Conservation (phyloP, 148 eudicot species). For the Vaccinium vitisidaea region DNA sequence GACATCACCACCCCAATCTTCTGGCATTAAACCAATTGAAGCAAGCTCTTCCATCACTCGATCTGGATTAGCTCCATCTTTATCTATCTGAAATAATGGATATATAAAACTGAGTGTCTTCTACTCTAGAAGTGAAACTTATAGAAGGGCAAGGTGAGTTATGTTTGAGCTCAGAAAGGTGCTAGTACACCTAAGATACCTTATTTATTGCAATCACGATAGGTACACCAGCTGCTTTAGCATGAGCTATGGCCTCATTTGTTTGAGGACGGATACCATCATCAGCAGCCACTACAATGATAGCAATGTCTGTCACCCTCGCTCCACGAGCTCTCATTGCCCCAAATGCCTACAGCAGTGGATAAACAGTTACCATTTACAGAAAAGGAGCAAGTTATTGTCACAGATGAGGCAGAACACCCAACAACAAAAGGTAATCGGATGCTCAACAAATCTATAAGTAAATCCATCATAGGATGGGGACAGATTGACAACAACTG, state of each 20-base stretch:
- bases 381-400: slow-evolving; percentile 4
- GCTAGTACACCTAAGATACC: slow-evolving; percentile 40
- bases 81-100: slow-evolving; percentile 64
- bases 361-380: slow-evolving; percentile 19
- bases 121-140: slow-evolving; percentile 1
- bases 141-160: neutral
- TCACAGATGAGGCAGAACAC: neutral
- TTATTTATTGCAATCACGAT: slow-evolving; percentile 90
- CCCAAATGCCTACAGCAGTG: slow-evolving; percentile 77
- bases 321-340: slow-evolving; percentile 99
- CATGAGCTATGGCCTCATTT: slow-evolving; percentile 97
- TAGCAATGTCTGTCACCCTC: slow-evolving; percentile 90
- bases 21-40: slow-evolving; percentile 83
- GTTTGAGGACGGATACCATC: slow-evolving; percentile 98
- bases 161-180: neutral
- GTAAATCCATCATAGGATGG: neutral
- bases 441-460: neutral
- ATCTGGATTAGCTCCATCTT: slow-evolving; percentile 97
- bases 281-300: slow-evolving; percentile 97
- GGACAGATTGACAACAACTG: neutral
- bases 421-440: slow-evolving; percentile 11
- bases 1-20: slow-evolving; percentile 94
- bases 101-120: slow-evolving; percentile 1
- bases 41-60: slow-evolving; percentile 97
- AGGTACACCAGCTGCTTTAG: slow-evolving; percentile 96